Base-by-base conservation (phyloP, 306 rosid species). In the Rubus parviflorus region DNA sequence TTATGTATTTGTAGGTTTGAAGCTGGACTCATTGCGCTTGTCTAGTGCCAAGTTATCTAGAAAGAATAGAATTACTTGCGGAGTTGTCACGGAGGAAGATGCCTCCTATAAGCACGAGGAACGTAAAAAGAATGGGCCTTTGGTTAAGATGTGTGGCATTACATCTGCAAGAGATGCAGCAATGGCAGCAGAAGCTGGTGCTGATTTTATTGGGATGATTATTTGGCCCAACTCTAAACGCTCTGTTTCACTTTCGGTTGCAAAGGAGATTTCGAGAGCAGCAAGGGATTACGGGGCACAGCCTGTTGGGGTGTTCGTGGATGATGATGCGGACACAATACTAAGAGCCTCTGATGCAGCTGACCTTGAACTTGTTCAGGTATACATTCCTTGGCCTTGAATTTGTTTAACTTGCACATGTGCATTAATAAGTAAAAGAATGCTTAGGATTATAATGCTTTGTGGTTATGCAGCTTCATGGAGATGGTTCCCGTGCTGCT, bases 241-340 rank as follows among this genome's bases (percentile, higher is more conserved):
- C 46, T 92, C 97, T 19, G 86, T 95, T 85, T 89, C 99, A 16
- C 81, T 83, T 48, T 74, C 97, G 8, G 89, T 86, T 73, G 97
- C 99, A 52, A 95, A 87, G 86, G 97, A 95, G 87, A 95, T 95
- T 81, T 88, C 99, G 7, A 92, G 83, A 80, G 85, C 87, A 75
- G 96, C 97, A 35, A 89, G 97, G 75, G 88, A 87, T 58, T 81
- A 82, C 65, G 97, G 92, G 68, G 96, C 97, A 68, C 75, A 82
- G 75, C 97, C 99, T 12, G 99, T 95, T 65, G 98, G 99, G 46
- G 99, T 92, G 73, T 95, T 92, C 83, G 99, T 92, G 37, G 91
- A 95, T 69, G 97, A 95, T 74, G 90, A 89, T 77, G 78, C 81
- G 2, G 88, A 92, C 58, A 92, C 97, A 53, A 90, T 95, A 78